Conservation (phyloP, 2,329 filamentous ascomycete genomes). For the Dothideomycetes sp. region DNA sequence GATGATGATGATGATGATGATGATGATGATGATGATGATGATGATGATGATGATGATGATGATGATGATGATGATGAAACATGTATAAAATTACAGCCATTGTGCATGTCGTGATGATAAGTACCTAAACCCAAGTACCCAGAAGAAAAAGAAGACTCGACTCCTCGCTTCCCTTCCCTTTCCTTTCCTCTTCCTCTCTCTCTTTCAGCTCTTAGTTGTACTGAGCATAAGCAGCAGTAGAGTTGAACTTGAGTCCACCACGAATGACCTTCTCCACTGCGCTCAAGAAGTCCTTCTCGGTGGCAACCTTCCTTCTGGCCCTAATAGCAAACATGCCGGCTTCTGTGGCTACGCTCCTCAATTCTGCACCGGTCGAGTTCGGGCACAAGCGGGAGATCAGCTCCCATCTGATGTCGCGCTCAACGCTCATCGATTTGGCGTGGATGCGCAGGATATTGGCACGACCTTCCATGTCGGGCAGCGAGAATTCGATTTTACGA, state of each 20-base stretch:
- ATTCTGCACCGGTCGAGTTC: conserved; percentile 91
- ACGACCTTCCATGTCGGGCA: conserved; percentile 92
- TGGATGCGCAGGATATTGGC: conserved; percentile 97
- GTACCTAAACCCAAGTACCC: background rate
- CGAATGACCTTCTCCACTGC: conserved; percentile 99
- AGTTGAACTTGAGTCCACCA: conserved; percentile 98
- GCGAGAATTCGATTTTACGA: conserved; percentile 96
- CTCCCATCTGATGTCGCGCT: conserved; percentile 98
- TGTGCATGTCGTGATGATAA: background rate
- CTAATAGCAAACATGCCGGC: conserved; percentile 98
- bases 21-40: too few species aligned
- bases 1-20: too few species aligned
- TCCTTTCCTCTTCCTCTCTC: background rate
- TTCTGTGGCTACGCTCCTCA: conserved; percentile 94
- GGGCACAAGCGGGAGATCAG: conserved; percentile 94
- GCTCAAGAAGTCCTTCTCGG: conserved; percentile 96
- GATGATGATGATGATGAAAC: background rate
- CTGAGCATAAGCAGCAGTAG: conserved; percentile 94
- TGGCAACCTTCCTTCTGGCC: conserved; percentile 89
- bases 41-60: background rate
- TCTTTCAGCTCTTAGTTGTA: conserved; percentile 66
- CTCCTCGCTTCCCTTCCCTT: background rate
- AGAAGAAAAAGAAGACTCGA: background rate
- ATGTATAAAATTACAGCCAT: background rate
- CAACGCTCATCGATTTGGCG: conserved; percentile 99